Evolutionary conservation across 2,329 filamentous ascomycete genomes (phyloP), one percentile per base, ranked within the genome.

Genomic region (Dactylonectria estremocensis): DNA sequence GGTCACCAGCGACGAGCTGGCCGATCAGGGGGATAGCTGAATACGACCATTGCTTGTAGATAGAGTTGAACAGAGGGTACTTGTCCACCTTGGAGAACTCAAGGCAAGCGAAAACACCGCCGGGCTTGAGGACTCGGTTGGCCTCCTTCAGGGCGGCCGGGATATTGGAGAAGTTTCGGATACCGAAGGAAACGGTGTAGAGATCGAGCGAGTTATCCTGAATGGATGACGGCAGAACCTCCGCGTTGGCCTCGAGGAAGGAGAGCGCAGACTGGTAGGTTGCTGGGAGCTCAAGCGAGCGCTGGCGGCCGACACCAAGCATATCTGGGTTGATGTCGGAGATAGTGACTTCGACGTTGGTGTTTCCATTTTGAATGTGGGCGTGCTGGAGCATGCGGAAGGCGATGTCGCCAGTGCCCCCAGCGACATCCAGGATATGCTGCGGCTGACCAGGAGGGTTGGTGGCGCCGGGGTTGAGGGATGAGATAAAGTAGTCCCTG

Each of bases 11-110:
- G 16, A 99, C 95, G 68, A 99, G 79, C 83, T 99, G 95, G 3
- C 96, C 97, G 77, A 99, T 98, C 73, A 99, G 81, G 0, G 96
- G 96, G 72, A 99, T 99, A 13, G 94, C 95, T 67, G 91, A 88
- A 80, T 99, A 99, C 68, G 94, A 97, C 95, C 97, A 99, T 66
- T 93, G 89, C 87, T 97, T 97, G 83, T 99, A 99, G 1, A 95
- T 81, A 18, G 91, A 90, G 81, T 98, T 93, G 77, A 99, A 90
- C 1, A 97, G 70, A 0, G 91, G 88, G 78, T 92, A 92, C 70
- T 90, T 89, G 67, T 97, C 93, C 8, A 86, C 89, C 80, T 95
- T 95, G 78, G 91, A 94, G 83, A 99, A 99, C 83, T 99, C 96
- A 67, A 99, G 88, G 77, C 96, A 98, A 3, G 96, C 95, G 79